Evolutionary conservation across 1,284 basidiomycete species (phyloP).

Genomic region (Megacollybia platyphylla): DNA sequence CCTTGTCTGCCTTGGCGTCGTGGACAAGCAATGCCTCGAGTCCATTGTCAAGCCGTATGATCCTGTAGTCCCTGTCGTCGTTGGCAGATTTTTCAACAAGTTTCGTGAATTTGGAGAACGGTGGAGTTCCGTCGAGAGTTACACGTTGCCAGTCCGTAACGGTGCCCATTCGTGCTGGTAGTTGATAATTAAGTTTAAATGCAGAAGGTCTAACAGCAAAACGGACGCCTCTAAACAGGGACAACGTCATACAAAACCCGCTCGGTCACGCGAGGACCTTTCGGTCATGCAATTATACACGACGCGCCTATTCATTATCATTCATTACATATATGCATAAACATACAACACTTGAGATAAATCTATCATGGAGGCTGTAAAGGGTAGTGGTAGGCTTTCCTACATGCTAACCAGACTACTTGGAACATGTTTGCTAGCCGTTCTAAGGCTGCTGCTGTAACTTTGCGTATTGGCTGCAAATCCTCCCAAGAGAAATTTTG

Average conservation of each 20-base stretch:
- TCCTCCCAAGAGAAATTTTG: slow-evolving; percentile 7
- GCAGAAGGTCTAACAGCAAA: not conserved
- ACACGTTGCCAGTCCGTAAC: slow-evolving; percentile 23
- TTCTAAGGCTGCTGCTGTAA: slow-evolving; percentile 11
- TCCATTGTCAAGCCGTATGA: slow-evolving; percentile 81
- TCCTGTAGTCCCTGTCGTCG: slow-evolving; percentile 69
- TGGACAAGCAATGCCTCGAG: slow-evolving; percentile 81
- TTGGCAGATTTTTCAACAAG: slow-evolving; percentile 66
- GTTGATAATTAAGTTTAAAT: not conserved
- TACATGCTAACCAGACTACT: slow-evolving; percentile 32
- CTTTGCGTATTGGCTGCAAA: slow-evolving; percentile 5
- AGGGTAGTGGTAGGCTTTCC: slow-evolving; percentile 44
- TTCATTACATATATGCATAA: not conserved
- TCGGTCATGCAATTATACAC: not conserved
- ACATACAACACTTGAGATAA: not conserved
- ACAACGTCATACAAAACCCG: not conserved
- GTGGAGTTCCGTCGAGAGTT: slow-evolving; percentile 18
- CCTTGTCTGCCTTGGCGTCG: slow-evolving; percentile 86
- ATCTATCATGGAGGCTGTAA: slow-evolving; percentile 21
- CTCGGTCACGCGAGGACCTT: not conserved
- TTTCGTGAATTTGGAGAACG: slow-evolving; percentile 46
- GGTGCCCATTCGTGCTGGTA: not conserved
- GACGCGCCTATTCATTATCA: not conserved
- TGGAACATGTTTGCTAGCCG: slow-evolving; percentile 22
- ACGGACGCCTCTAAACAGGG: not conserved